Evolutionary conservation across 768 basidiomycete species (phyloP).

Genomic region (Lentinula detonsa): DNA sequence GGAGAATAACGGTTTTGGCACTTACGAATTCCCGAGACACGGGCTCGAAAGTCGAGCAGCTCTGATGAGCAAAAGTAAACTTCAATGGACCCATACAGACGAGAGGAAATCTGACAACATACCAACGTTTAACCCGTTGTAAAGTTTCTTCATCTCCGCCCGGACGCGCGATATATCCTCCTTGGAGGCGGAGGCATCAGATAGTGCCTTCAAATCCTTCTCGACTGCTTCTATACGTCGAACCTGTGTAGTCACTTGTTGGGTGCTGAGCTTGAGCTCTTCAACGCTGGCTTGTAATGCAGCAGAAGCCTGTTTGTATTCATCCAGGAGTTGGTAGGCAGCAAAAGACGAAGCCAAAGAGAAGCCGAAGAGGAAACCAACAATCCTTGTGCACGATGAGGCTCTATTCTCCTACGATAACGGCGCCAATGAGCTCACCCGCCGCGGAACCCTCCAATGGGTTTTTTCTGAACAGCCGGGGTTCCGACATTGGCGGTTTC

Average conservation of each 20-base stretch:
- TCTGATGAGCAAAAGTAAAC: slow-evolving; percentile 33
- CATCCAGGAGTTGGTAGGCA: slow-evolving; percentile 83
- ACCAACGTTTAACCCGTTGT: slow-evolving; percentile 81
- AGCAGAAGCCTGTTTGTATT: slow-evolving; percentile 86
- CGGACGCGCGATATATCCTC: slow-evolving; percentile 75
- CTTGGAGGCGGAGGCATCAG: slow-evolving; percentile 60
- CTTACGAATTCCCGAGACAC: slow-evolving; percentile 88
- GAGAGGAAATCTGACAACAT: slow-evolving; percentile 16
- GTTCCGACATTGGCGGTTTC: slow-evolving; percentile 50
- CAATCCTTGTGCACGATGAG: slow-evolving; percentile 42
- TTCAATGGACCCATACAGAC: neutral
- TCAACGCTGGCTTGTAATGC: slow-evolving; percentile 83
- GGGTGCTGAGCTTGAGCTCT: slow-evolving; percentile 77
- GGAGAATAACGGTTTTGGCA: slow-evolving; percentile 11
- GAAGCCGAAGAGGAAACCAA: slow-evolving; percentile 87
- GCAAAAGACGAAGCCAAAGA: slow-evolving; percentile 83
- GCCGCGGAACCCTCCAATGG: slow-evolving; percentile 68
- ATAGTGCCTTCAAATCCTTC: slow-evolving; percentile 77
- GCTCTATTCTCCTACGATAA: neutral
- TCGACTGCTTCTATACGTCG: slow-evolving; percentile 82
- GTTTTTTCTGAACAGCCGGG: slow-evolving; percentile 57
- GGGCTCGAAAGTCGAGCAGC: slow-evolving; percentile 72
- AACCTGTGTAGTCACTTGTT: slow-evolving; percentile 84
- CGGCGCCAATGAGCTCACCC: slow-evolving; percentile 33
- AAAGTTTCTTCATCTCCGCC: slow-evolving; percentile 81